Percentiles rank a stretch among this genome's conserved stretches.
phyloP scores from a whole-genome alignment of 306 rosid genomes.

The Luffa acutangula region DNA sequence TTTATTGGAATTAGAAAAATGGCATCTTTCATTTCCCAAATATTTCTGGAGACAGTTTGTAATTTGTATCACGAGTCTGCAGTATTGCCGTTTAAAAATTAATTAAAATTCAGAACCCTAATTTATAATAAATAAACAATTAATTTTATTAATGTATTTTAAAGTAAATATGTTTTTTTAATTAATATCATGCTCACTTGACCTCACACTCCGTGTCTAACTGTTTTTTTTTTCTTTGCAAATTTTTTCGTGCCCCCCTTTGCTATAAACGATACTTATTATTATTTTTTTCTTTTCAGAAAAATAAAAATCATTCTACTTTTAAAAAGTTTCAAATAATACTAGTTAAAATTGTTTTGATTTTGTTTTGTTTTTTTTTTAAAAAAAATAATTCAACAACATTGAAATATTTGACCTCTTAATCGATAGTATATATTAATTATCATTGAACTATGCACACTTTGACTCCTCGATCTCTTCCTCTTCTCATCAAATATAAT shows the following conservation, averaged over 20 bases:
- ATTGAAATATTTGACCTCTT: too few species aligned
- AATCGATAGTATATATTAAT: too few species aligned
- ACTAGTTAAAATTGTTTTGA: too few species aligned
- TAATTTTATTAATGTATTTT: neutral
- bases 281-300: too few species aligned
- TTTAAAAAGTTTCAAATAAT: too few species aligned
- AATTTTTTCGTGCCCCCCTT: neutral
- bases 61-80: neutral
- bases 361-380: too few species aligned
- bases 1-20: neutral
- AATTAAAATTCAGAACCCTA: neutral
- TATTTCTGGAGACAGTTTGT: neutral
- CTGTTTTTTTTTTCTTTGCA: too few species aligned
- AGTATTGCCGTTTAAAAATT: neutral
- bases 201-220: neutral
- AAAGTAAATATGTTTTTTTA: neutral
- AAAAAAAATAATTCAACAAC: too few species aligned
- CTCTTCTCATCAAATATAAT: too few species aligned
- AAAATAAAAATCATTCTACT: too few species aligned
- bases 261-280: neutral
- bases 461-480: too few species aligned
- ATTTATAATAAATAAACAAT: neutral
- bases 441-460: too few species aligned
- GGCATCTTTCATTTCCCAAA: slow-evolving; percentile 1
- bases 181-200: neutral